These are phyloP conservation scores for Starmerella asiatica DNA, from an alignment of 805 yeast genomes.

Conservation along the genomic window DNA sequence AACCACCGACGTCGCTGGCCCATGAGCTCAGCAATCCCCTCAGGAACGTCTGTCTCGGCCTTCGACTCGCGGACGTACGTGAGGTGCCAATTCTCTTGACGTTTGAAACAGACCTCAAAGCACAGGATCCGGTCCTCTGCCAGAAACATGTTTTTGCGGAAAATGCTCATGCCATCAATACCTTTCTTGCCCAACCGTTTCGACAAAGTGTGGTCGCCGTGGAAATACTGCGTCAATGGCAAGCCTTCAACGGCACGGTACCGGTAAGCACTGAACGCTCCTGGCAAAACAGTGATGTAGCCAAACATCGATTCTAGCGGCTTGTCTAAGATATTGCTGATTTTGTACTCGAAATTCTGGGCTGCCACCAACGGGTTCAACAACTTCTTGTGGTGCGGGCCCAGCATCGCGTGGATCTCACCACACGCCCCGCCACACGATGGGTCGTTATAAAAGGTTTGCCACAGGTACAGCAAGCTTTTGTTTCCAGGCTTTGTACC, in stretches of 20 bases:
- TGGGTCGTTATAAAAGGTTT: constrained; percentile 44
- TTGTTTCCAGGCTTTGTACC: constrained; percentile 51
- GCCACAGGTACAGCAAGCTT: constrained; percentile 47
- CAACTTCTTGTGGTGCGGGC: constrained; percentile 30
- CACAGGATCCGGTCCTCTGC: constrained; percentile 60
- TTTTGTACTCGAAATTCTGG: constrained; percentile 54
- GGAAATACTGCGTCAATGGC: constrained; percentile 53
- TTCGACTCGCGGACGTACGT: constrained; percentile 48
- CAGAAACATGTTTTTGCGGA: constrained; percentile 54
- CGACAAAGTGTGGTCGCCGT: constrained; percentile 46
- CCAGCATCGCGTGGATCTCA: constrained; percentile 50
- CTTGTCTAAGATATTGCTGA: constrained; percentile 53
- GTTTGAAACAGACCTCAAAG: constrained; percentile 49
- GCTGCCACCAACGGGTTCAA: constrained; percentile 51
- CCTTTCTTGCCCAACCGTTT: constrained; percentile 37
- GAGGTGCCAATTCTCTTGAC: constrained; percentile 45
- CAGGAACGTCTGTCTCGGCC: constrained; percentile 61
- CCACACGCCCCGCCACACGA: constrained; percentile 61
- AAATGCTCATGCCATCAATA: constrained; percentile 46
- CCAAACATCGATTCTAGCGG: constrained; percentile 56
- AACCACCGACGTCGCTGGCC: constrained; percentile 57
- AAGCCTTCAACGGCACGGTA: constrained; percentile 48
- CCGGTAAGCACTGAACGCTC: constrained; percentile 56
- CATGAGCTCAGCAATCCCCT: constrained; percentile 45
- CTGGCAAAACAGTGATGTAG: constrained; percentile 51